Percentiles rank a stretch among this genome's conserved stretches.
phyloP scores from a whole-genome alignment of 371 early-diverging fungal genomes.

The Actinomortierella ambigua region DNA sequence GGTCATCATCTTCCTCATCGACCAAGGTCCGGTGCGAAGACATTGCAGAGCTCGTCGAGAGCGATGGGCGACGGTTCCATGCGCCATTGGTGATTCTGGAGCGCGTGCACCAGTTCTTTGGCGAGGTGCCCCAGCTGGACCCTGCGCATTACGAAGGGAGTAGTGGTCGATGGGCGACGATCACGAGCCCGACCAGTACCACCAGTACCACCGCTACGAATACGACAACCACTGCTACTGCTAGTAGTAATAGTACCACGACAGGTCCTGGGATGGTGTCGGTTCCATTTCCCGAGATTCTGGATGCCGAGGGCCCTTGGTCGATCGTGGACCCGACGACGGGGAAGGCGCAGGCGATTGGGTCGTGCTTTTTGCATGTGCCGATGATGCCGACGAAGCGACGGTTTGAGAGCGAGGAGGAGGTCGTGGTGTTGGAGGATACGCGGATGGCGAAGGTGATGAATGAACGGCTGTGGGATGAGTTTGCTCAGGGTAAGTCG shows the following conservation, averaged over 20 bases:
- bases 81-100: conserved; percentile 23
- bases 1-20: conserved; percentile 1
- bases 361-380: conserved; percentile 42
- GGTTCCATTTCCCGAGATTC: conserved; percentile 38
- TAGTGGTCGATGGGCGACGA: no score
- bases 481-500: conserved; percentile 21
- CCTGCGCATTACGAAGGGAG: conserved; percentile 16
- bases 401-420: conserved; percentile 35
- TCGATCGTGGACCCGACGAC: conserved; percentile 5
- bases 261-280: no score
- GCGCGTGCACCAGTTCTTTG: conserved; percentile 28
- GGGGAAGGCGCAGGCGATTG: conserved; percentile 6
- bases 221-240: no score
- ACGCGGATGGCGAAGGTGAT: conserved; percentile 30
- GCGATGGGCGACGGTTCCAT: conserved; percentile 33
- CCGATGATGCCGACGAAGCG: conserved; percentile 41
- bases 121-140: conserved; percentile 29
- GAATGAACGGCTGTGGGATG: conserved; percentile 38
- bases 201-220: no score
- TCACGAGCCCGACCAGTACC: no score
- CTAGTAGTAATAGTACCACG: no score
- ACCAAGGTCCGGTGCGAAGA: conserved; percentile 15
- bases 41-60: conserved; percentile 16
- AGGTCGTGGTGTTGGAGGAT: conserved; percentile 38
- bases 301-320: conserved; percentile 39